phyloP scores from a whole-genome alignment of 352 stramenopile species.

The Peronospora farinosa region DNA sequence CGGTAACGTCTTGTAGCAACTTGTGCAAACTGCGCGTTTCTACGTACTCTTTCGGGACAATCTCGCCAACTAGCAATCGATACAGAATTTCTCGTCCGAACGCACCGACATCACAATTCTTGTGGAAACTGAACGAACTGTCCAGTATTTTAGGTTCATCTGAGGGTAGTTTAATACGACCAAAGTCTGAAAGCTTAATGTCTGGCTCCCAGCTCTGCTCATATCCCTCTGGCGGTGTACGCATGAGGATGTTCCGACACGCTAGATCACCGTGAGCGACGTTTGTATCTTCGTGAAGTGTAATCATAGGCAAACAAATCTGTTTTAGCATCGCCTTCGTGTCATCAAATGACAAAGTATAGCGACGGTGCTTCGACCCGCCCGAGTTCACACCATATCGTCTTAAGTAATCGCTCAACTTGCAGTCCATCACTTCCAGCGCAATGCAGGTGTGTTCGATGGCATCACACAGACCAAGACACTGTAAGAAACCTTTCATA shows the following conservation, averaged over 20 bases:
- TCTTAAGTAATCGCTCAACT: slow-evolving; percentile 80
- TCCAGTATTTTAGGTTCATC: slow-evolving; percentile 67
- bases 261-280: slow-evolving; percentile 75
- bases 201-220: slow-evolving; percentile 76
- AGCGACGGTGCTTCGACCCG: slow-evolving; percentile 43
- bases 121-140: slow-evolving; percentile 73
- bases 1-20: slow-evolving; percentile 62
- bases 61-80: slow-evolving; percentile 70
- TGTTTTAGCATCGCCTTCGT: slow-evolving; percentile 59
- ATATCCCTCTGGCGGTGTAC: slow-evolving; percentile 70
- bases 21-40: slow-evolving; percentile 76
- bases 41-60: slow-evolving; percentile 60
- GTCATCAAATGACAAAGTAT: slow-evolving; percentile 50
- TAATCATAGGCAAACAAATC: slow-evolving; percentile 73
- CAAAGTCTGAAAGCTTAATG: slow-evolving; percentile 81
- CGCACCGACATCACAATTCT: slow-evolving; percentile 74
- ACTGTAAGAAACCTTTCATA: slow-evolving; percentile 73
- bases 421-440: slow-evolving; percentile 85
- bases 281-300: slow-evolving; percentile 74
- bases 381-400: slow-evolving; percentile 47
- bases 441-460: slow-evolving; percentile 85
- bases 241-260: slow-evolving; percentile 83
- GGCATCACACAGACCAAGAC: slow-evolving; percentile 69
- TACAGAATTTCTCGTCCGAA: slow-evolving; percentile 79
- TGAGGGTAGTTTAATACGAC: slow-evolving; percentile 62